These are phyloP conservation scores for Irpex rosettiformis DNA, from an alignment of 1,284 basidiomycete genomes.

Conservation along the genomic window DNA sequence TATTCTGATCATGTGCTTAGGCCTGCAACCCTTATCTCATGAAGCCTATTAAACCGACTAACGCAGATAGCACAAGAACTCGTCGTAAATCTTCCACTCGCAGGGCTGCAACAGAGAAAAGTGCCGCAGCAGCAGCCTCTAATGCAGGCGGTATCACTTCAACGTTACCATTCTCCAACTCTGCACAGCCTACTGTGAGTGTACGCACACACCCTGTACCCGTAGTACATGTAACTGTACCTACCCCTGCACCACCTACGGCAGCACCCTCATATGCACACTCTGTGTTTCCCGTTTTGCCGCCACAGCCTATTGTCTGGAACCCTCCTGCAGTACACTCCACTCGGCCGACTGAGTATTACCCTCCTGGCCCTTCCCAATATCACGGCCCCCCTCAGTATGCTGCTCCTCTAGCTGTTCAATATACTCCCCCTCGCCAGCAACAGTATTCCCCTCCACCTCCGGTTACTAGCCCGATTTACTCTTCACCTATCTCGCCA, in stretches of 20 bases:
- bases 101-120: slow-evolving; percentile 19
- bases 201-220: background rate
- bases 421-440: background rate
- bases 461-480: background rate
- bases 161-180: background rate
- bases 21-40: slow-evolving; percentile 41
- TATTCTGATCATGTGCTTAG: no score
- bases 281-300: background rate
- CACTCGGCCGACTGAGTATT: background rate
- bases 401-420: background rate
- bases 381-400: no score
- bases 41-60: slow-evolving; percentile 45
- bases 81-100: slow-evolving; percentile 24
- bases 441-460: background rate
- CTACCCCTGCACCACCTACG: background rate
- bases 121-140: background rate
- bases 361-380: no score
- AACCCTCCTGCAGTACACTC: background rate
- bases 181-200: background rate
- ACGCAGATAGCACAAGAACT: slow-evolving; percentile 24
- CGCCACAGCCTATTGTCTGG: background rate
- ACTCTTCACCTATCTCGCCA: no score
- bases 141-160: background rate
- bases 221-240: background rate
- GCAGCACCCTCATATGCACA: background rate